Conservation (phyloP, 2,329 filamentous ascomycete species). For the Aschersonia sp. region DNA sequence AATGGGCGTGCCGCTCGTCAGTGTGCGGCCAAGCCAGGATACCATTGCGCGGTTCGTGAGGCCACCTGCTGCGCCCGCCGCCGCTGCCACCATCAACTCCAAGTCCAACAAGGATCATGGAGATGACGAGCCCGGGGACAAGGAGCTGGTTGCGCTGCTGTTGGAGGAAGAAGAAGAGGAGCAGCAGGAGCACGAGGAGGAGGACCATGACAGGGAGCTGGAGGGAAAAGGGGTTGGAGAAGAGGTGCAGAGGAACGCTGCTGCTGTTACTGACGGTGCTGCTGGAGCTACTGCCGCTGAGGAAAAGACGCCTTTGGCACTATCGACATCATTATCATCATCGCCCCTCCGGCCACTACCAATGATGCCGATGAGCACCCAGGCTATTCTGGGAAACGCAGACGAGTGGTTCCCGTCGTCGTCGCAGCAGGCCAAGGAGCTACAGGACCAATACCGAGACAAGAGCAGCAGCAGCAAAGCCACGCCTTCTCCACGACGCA, state of each 20-base stretch:
- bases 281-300: slow-evolving; percentile 7
- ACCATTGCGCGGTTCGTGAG: slow-evolving; percentile 37
- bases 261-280: too few relatives aligned
- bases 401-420: slow-evolving; percentile 42
- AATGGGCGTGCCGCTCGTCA: slow-evolving; percentile 37
- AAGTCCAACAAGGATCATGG: neutral
- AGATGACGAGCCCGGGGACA: neutral
- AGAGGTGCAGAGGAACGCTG: too few relatives aligned
- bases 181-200: too few relatives aligned
- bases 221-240: neutral
- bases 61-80: neutral
- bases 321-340: slow-evolving; percentile 3
- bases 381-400: slow-evolving; percentile 34
- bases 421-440: slow-evolving; percentile 38
- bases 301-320: slow-evolving; percentile 5
- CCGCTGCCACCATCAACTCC: too few relatives aligned
- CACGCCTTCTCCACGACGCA: neutral
- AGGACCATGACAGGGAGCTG: neutral
- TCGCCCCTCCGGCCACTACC: slow-evolving; percentile 5
- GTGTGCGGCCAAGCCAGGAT: slow-evolving; percentile 40
- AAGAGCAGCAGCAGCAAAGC: neutral
- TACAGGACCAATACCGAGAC: slow-evolving; percentile 22
- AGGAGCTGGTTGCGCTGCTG: too few relatives aligned
- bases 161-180: too few relatives aligned
- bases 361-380: slow-evolving; percentile 27